Evolutionary conservation across 2,329 filamentous ascomycete species (phyloP).

Genomic region (Pochonia chlamydosporia): DNA sequence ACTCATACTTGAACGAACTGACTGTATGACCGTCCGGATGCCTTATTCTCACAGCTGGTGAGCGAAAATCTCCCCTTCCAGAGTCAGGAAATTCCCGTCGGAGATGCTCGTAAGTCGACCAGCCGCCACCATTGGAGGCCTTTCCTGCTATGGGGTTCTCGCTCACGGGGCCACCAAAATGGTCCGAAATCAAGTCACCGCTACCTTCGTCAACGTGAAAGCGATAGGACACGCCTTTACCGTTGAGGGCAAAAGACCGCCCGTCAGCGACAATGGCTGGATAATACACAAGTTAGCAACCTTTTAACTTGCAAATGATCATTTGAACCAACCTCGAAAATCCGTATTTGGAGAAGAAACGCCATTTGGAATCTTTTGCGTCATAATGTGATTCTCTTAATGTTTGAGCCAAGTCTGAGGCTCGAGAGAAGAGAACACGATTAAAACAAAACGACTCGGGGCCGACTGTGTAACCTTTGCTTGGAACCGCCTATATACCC

Average conservation of each 20-base stretch:
- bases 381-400: no score
- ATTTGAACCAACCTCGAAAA: no score
- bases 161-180: slow-evolving; percentile 52
- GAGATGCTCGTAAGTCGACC: slow-evolving; percentile 42
- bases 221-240: slow-evolving; percentile 52
- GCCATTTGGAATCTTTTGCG: no score
- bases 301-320: not conserved
- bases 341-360: not conserved
- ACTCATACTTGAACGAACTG: slow-evolving; percentile 51
- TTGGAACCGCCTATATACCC: no score
- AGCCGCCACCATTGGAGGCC: slow-evolving; percentile 39
- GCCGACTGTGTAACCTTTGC: no score
- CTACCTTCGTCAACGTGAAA: slow-evolving; percentile 54
- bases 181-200: slow-evolving; percentile 53
- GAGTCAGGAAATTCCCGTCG: slow-evolving; percentile 61
- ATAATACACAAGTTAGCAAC: not conserved
- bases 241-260: slow-evolving; percentile 51
- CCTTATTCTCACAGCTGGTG: slow-evolving; percentile 54
- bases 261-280: slow-evolving; percentile 47
- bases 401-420: no score
- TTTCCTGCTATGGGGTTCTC: slow-evolving; percentile 39
- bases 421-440: no score
- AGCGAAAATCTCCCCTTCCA: slow-evolving; percentile 56
- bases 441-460: no score
- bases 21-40: slow-evolving; percentile 55